These are phyloP conservation scores for Xylaria sp. DNA, from an alignment of 2,329 filamentous ascomycete species.

Conservation along the genomic window DNA sequence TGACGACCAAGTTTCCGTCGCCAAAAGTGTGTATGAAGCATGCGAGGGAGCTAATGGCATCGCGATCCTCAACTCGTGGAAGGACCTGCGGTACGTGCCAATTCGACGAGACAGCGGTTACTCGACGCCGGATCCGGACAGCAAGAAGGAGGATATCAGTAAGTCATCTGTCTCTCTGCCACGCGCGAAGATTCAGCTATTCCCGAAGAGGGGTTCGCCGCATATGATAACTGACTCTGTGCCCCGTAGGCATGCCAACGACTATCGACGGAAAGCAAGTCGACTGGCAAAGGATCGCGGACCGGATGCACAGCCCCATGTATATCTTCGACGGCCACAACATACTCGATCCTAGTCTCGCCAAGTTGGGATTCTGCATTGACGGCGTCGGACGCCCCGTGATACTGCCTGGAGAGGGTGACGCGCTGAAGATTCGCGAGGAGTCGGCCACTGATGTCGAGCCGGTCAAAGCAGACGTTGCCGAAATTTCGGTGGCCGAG, in stretches of 20 bases:
- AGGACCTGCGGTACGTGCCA: constrained; percentile 1
- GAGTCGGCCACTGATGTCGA: neutral
- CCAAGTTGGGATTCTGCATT: neutral
- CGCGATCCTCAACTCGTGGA: constrained; percentile 2
- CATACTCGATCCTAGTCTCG: neutral
- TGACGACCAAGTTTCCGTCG: neutral
- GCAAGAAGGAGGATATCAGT: neutral
- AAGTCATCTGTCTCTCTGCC: neutral
- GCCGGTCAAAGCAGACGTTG: neutral
- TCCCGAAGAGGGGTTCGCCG: neutral
- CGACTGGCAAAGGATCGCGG: neutral
- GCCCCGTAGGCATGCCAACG: neutral
- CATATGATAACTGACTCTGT: neutral
- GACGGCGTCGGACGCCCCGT: neutral
- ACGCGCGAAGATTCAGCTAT: neutral
- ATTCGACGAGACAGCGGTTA: neutral
- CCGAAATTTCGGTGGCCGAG: neutral
- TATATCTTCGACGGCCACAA: constrained; percentile 1
- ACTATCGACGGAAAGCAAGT: neutral
- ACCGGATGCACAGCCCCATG: neutral
- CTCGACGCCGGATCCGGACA: neutral
- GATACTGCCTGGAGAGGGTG: neutral
- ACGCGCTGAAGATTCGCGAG: neutral
- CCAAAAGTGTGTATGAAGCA: neutral
- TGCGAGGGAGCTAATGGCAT: neutral